Evolutionary conservation across 2,329 filamentous ascomycete genomes (phyloP), one percentile per base, ranked within the genome.

Genomic region (Botrytis squamosa): DNA sequence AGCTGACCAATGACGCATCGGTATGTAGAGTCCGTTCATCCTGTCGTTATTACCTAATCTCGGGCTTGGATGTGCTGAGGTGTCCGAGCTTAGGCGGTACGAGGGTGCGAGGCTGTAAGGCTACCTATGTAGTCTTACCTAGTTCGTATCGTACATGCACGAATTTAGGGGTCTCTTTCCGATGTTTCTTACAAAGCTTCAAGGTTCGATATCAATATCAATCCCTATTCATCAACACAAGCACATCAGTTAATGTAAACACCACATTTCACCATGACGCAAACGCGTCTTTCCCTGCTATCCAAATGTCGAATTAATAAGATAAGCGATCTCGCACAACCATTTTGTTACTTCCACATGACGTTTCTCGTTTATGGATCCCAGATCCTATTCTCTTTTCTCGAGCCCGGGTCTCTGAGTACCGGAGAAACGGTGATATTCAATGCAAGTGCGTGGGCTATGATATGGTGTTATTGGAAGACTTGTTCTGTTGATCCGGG

Each of bases 361-460:
- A 80, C 84, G 71, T 93, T 94, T 80, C 86, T 95, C 5, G 88
- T 89, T 75, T 93, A 92, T 84, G 87, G 88, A 67, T 92, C 93
- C 7, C 93, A 95, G 83, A 87, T 86, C 80, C 85, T 95, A 65
- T 92, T 95, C 81, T 82, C 87, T 77, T 83, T 88, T 76, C 85
- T 92, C 75, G 84, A 85, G 18, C 89, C 89, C 0, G 89, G 88
- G 2, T 90, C 91, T 1, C 84, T 92, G 38, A 87, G 86, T 6
- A 82, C 80, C 73, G 81, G 82, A 73, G 86, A 95, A 81, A 84
- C 87, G 20, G 82, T 88, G 78, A 81, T 87, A 75, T 92, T 95
- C 84, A 95, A 96, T 83, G 72, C 81, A 49, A 84, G 93, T 29
- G 85, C 95, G 3, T 69, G 64, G 71, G 46, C 71, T 33, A 63